These are phyloP conservation scores for Austroboletus niveus DNA, from an alignment of 1,284 basidiomycete genomes.

Conservation along the genomic window DNA sequence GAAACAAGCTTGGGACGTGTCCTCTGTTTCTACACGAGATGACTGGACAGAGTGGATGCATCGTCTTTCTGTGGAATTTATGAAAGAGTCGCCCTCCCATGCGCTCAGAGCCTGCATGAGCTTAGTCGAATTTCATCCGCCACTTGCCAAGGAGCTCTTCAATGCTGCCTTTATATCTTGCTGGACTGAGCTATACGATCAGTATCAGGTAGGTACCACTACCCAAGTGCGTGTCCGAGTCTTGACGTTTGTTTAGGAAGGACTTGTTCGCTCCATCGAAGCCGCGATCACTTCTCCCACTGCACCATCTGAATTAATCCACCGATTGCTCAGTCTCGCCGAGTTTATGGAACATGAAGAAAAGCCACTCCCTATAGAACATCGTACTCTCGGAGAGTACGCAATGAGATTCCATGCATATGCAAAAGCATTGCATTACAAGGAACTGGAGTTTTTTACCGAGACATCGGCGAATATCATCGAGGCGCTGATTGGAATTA, in stretches of 20 bases:
- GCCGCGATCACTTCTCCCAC: constrained; percentile 79
- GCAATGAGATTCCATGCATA: constrained; percentile 94
- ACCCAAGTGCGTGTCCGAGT: neutral
- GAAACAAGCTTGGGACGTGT: constrained; percentile 96
- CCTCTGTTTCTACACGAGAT: constrained; percentile 74
- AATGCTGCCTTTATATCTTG: constrained; percentile 99
- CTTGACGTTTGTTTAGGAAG: constrained; percentile 58
- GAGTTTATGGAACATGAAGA: constrained; percentile 99
- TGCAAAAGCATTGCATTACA: constrained; percentile 98
- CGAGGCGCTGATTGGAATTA: constrained; percentile 95
- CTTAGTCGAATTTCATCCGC: constrained; percentile 89
- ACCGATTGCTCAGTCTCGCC: constrained; percentile 91
- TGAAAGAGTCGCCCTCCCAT: constrained; percentile 98
- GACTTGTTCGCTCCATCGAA: constrained; percentile 90
- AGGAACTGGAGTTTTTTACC: constrained; percentile 95
- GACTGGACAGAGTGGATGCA: constrained; percentile 99
- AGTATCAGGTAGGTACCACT: constrained; percentile 74
- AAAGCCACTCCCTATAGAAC: constrained; percentile 92
- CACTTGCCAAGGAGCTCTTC: constrained; percentile 93
- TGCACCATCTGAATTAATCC: constrained; percentile 90
- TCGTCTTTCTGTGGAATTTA: constrained; percentile 90
- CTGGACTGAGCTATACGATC: constrained; percentile 95
- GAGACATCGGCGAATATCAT: constrained; percentile 88
- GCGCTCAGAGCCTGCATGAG: constrained; percentile 95
- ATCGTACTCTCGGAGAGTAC: constrained; percentile 91